phyloP scores from a whole-genome alignment of 78 protist genomes.

The Isochrysis galbana region DNA sequence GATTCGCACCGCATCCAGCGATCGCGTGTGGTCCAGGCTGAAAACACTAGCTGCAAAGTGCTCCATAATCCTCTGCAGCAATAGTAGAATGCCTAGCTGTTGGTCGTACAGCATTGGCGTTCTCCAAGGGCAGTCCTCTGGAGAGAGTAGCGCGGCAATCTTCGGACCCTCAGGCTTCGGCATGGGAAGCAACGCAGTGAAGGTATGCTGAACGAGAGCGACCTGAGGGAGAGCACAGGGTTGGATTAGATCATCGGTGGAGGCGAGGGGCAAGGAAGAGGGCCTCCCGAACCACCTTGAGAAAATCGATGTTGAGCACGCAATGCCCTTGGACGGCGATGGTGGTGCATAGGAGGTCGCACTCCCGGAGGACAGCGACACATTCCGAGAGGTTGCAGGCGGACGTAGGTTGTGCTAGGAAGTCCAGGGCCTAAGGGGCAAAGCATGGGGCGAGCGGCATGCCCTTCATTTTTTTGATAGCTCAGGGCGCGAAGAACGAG shows the following conservation, averaged over 20 bases:
- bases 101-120: conserved; percentile 17
- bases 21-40: conserved; percentile 6
- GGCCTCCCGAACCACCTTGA: too few species aligned
- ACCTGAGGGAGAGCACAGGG: too few species aligned
- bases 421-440: too few species aligned
- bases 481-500: too few species aligned
- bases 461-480: too few species aligned
- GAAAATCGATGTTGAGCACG: conserved; percentile 21
- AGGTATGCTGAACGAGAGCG: conserved; percentile 43
- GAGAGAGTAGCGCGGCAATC: background rate
- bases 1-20: conserved; percentile 59
- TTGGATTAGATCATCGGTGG: too few species aligned
- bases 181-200: conserved; percentile 45
- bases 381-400: too few species aligned
- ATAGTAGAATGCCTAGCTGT: conserved; percentile 41
- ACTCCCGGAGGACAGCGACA: conserved; percentile 34
- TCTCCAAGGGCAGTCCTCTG: conserved; percentile 18
- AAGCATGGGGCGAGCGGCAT: too few species aligned
- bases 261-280: too few species aligned
- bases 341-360: conserved; percentile 43
- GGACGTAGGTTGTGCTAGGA: too few species aligned
- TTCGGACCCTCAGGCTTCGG: conserved; percentile 27
- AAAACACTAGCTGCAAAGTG: conserved; percentile 46
- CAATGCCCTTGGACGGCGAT: conserved; percentile 38
- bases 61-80: conserved; percentile 50